Base-by-base conservation (phyloP, 2,329 filamentous ascomycete species). In the Beauveria scarabaeidicola region DNA sequence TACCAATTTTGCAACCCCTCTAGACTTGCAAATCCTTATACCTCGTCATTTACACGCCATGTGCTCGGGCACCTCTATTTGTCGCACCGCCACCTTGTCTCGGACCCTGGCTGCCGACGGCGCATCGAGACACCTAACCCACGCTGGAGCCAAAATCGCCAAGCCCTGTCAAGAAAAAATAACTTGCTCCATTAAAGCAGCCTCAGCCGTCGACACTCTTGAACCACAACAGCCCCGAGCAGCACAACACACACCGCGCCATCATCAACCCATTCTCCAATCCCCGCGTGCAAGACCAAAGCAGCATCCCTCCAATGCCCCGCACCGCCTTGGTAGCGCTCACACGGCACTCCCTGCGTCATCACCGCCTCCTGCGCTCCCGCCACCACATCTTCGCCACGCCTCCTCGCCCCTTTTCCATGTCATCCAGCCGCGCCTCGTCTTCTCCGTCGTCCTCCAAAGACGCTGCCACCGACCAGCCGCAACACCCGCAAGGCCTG, bases 401-500 rank as follows among this genome's bases (percentile, higher is more conserved):
- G 32, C 29, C 17, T 23, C 23, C 21, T 5, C 53, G 59, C 38
- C 25, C 21, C 52, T 36, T 61, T 17, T 27, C 36, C 52, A 56
- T 57, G 47, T 56, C 32, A 10, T 36, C 58, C 9, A n/a, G 3
- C 46, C 32, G n/a, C 25, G 46, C 46, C 8, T 57, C 38, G n/a
- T 40, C 52, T 7, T 50, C 58, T 3, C 53, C 40, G 10, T 54
- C 57, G n/a, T 38, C 58, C 15, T 54, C 38, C n/a, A 51, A 41
- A 13, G 55, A 57, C 15, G 29, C 17, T 17, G n/a, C 36, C 29
- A 15, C 32, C 23, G 32, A 27, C 38, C 13, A 40, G 23, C 25
- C 9, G 15, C 50, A 44, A 8, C n/a, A 13, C 32, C 48, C 47
- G 25, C 52, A 53, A 19, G 66, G 66, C 41, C 67, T 72, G 10